Percentiles rank a stretch among this genome's conserved stretches.
These are phyloP conservation scores for Fusarium solani-melongenae DNA, from an alignment of 2,329 filamentous ascomycete species.

Conservation along the genomic window DNA sequence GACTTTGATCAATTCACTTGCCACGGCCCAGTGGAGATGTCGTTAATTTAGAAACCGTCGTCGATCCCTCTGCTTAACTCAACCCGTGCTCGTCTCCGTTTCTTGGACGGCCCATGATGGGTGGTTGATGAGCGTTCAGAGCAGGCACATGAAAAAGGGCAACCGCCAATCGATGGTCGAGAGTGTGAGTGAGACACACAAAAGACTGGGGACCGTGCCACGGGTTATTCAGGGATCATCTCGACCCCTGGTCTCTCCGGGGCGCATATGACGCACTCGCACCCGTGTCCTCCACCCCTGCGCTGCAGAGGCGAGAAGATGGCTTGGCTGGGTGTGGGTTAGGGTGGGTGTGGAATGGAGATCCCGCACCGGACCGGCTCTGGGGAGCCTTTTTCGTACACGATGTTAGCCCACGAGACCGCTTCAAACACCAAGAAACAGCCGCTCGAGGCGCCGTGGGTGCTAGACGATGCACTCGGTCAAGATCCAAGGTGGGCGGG, in stretches of 20 bases:
- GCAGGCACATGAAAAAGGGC: slow-evolving; percentile 3
- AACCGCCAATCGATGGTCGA: slow-evolving; percentile 23
- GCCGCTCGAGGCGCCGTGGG: slow-evolving; percentile 34
- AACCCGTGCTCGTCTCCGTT: slow-evolving; percentile 31
- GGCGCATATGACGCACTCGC: slow-evolving; percentile 45
- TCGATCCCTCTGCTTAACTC: slow-evolving; percentile 32
- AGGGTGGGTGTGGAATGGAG: slow-evolving; percentile 34
- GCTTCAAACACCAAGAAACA: slow-evolving; percentile 19
- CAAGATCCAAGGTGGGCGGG: not conserved
- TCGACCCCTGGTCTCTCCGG: slow-evolving; percentile 35
- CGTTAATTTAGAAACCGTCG: slow-evolving; percentile 28
- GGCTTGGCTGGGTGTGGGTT: slow-evolving; percentile 25
- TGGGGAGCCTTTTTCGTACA: slow-evolving; percentile 21
- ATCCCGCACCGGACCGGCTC: slow-evolving; percentile 38
- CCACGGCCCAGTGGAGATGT: slow-evolving; percentile 10
- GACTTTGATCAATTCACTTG: slow-evolving; percentile 4
- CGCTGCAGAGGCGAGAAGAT: slow-evolving; percentile 35
- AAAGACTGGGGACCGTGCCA: slow-evolving; percentile 32
- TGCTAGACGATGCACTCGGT: slow-evolving; percentile 1
- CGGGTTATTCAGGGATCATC: slow-evolving; percentile 33
- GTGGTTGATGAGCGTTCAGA: slow-evolving; percentile 12
- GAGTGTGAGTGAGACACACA: slow-evolving; percentile 39
- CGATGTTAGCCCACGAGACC: slow-evolving; percentile 25
- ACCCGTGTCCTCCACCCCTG: slow-evolving; percentile 40
- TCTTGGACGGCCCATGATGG: slow-evolving; percentile 20